Conservation (phyloP, 176 grass and related monocot genomes). For the Triticum monococcum region DNA sequence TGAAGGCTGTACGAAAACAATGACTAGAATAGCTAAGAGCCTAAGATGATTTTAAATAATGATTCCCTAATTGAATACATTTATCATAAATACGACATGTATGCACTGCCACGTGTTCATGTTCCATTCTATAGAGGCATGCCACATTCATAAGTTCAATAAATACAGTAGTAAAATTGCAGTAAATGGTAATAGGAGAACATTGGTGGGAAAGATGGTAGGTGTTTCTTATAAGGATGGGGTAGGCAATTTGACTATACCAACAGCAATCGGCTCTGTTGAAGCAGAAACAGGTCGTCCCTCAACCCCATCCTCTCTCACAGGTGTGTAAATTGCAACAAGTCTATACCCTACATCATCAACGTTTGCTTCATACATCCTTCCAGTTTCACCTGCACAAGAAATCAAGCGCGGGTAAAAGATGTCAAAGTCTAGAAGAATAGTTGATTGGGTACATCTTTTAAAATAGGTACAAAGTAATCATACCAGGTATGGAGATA, state of each 20-base stretch:
- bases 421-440: slow-evolving; percentile 4
- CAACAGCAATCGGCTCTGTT: slow-evolving; percentile 88
- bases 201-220: not conserved
- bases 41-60: not conserved
- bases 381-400: slow-evolving; percentile 72
- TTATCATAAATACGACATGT: not conserved
- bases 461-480: not conserved
- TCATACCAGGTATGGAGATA: slow-evolving; percentile 93
- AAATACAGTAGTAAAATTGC: not conserved
- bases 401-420: slow-evolving; percentile 24
- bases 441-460: not conserved
- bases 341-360: slow-evolving; percentile 95
- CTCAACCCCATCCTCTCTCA: slow-evolving; percentile 92
- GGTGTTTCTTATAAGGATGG: not conserved
- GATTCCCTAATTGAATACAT: not conserved
- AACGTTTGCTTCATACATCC: slow-evolving; percentile 95
- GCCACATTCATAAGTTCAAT: not conserved
- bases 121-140: not conserved
- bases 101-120: not conserved
- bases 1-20: not conserved
- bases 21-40: not conserved
- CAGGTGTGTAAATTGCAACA: slow-evolving; percentile 90
- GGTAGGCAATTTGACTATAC: slow-evolving; percentile 50
- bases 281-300: slow-evolving; percentile 90
- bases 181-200: not conserved